Evolutionary conservation across 2,329 filamentous ascomycete genomes (phyloP), one percentile per base, ranked within the genome.

Genomic region (Chaetomiaceae sp.): DNA sequence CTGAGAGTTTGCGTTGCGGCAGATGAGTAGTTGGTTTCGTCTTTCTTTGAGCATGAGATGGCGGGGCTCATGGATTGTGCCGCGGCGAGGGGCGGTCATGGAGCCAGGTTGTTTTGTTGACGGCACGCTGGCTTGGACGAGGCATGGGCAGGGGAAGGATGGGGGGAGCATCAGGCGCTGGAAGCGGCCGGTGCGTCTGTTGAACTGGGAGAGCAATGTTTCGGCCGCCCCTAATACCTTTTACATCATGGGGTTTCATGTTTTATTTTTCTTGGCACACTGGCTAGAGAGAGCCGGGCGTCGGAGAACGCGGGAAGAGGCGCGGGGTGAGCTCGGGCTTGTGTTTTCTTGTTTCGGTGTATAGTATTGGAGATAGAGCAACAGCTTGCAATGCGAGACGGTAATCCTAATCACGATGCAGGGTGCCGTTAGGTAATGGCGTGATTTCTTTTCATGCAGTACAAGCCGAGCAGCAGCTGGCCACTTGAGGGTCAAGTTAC

Each of bases 1-100:
- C 67, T 81, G 41, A 74, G 38, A 9, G 38, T 3, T 12, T 34
- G 26, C 24, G 12, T 4, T n/a, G 26, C 34, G 9, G 38, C 22
- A 22, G 35, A 15, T 9, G 27, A 48, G 30, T 30, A 24, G 27
- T 27, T 19, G 32, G 40, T n/a, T n/a, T n/a, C n/a, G n/a, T n/a
- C n/a, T n/a, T n/a, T n/a, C n/a, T n/a, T n/a, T n/a, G n/a, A n/a
- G n/a, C n/a, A n/a, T 37, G 38, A 26, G 19, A 40, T 35, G 37
- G 22, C 9, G 10, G 29, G 14, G 12, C 14, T 4, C 8, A 20
- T 36, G 9, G 7, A 18, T 5, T 24, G 8, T 19, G 34, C 36
- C 11, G 38, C 35, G 20, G 22, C 34, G 42, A 37, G 30, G 42
- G 36, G 33, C 34, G 38, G 38, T 30, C 27, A 50, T 55, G 49